phyloP scores from a whole-genome alignment of 352 stramenopile genomes.

The Globisporangium polare region DNA sequence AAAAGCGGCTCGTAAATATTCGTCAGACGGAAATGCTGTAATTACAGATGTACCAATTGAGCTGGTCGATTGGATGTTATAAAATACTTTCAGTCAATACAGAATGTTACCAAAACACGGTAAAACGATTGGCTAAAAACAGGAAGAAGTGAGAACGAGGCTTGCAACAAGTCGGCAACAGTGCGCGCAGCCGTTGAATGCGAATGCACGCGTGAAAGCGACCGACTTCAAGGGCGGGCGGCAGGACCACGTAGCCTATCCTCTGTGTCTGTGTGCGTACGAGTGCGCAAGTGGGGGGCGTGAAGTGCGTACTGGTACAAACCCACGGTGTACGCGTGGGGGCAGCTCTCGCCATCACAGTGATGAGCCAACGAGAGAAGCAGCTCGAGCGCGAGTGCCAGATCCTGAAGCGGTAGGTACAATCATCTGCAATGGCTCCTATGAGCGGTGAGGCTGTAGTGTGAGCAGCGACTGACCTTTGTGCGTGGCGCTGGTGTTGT shows the following conservation, averaged over 20 bases:
- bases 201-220: neutral
- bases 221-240: conserved; percentile 9
- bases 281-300: neutral
- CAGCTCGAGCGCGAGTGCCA: conserved; percentile 33
- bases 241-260: neutral
- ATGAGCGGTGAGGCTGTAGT: neutral
- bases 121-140: neutral
- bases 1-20: neutral
- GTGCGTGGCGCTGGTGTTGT: neutral
- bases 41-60: neutral
- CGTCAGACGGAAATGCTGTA: neutral
- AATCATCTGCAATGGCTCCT: neutral
- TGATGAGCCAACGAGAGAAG: conserved; percentile 22
- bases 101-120: too few species aligned
- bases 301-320: neutral
- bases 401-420: conserved; percentile 28
- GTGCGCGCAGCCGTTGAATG: neutral
- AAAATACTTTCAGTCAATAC: too few species aligned
- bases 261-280: neutral
- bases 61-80: neutral
- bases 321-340: too few species aligned
- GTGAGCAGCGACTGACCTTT: neutral
- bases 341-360: neutral
- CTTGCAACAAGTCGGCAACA: neutral
- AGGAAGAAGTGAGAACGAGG: neutral